These are phyloP conservation scores for Piromyces finnis DNA, from an alignment of 192 early-diverging fungal genomes.

Conservation along the genomic window DNA sequence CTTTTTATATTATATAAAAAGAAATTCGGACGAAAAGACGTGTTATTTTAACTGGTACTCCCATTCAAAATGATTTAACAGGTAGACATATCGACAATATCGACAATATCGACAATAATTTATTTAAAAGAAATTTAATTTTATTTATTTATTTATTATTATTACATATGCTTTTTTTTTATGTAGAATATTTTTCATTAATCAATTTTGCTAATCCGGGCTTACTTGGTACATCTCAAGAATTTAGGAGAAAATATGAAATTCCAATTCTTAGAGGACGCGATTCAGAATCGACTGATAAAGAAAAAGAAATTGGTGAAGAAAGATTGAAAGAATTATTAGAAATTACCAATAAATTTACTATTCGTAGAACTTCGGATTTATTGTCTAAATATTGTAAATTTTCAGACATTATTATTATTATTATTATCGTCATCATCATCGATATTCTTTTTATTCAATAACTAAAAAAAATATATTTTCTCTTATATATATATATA, in stretches of 20 bases:
- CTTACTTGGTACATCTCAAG: conserved; percentile 63
- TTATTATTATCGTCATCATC: not conserved
- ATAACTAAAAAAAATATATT: no score
- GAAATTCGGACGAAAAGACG: conserved; percentile 72
- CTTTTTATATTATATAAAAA: conserved; percentile 19
- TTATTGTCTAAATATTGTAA: conserved; percentile 88
- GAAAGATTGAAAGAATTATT: conserved; percentile 71
- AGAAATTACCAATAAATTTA: conserved; percentile 78
- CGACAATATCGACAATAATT: no score
- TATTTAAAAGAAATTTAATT: no score
- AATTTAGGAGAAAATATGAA: conserved; percentile 88
- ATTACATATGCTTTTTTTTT: no score
- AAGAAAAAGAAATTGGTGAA: conserved; percentile 60
- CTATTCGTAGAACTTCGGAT: conserved; percentile 92
- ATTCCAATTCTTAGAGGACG: conserved; percentile 84
- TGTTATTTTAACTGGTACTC: conserved; percentile 92
- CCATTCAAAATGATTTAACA: conserved; percentile 56
- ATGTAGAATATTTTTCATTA: conserved; percentile 84
- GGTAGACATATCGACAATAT: no score
- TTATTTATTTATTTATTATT: not conserved
- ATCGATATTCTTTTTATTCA: not conserved
- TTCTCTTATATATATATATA: no score
- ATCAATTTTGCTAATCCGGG: conserved; percentile 91
- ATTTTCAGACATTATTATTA: conserved; percentile 5
- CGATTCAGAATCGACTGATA: conserved; percentile 71